Base-by-base conservation (phyloP, 371 early-diverging fungal genomes). In the Mortierella sp. region DNA sequence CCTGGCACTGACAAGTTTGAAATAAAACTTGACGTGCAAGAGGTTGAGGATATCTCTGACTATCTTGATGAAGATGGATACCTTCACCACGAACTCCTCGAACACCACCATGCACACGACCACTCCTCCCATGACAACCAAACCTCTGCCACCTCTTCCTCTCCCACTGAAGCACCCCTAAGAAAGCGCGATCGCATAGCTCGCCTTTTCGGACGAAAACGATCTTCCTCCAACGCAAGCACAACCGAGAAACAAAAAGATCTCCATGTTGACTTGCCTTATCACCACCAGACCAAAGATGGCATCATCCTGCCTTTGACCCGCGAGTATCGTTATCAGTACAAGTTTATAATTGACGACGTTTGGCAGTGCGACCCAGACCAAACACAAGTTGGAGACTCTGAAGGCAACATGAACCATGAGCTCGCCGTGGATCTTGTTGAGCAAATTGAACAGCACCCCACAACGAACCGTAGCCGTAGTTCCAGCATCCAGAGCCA, bases 271-370 rank as follows among this genome's bases (percentile, higher is more conserved):
- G 75, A 74, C 34, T 23, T 64, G 40, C 68, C 75, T 12, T 58
- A 66, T 22, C 76, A 75, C 26, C 70, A 75, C 19, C 70, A 69
- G 58, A 61, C 66, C 53, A 75, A 75, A 28, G 76, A 75, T 42
- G 70, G 70, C 8, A 35, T 61, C 10, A 42, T 65, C 34, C 23
- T 73, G 13, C 79, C 79, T 1, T 40, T 79, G 53, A 63, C 49
- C 6, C 66, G 60, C 45, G 60, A 70, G 35, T 79, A 79, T 28
- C 49, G 61, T 9, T 79, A 73, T 42, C 79, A 73, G 31, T 79
- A 37, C 79, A 79, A 79, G 61, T 79, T 79, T 56, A 64, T 79
- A 47, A 73, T 79, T 45, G 79, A 73, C 22, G 74, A 67, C 51
- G 64, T 73, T 4, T 79, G 79, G 79, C 49, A 53, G 42, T 73